phyloP scores from a whole-genome alignment of 305 asterid genomes.

The Lippia alba region DNA sequence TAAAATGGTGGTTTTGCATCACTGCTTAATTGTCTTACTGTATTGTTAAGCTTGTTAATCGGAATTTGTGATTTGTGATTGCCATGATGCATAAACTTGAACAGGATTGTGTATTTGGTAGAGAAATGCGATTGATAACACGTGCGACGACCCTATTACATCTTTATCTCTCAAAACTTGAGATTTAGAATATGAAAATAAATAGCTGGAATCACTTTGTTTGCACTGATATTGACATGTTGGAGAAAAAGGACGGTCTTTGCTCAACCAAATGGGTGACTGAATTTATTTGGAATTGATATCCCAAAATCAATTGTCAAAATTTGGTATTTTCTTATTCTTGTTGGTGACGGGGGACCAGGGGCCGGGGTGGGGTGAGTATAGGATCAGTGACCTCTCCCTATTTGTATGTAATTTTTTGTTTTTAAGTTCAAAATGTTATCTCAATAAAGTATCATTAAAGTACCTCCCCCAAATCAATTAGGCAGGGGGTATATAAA shows the following conservation, averaged over 20 bases:
- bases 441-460: too few species aligned
- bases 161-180: background rate
- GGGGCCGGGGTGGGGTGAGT: too few species aligned
- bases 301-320: slow-evolving; percentile 1
- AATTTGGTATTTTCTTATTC: background rate
- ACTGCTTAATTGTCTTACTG: background rate
- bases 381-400: too few species aligned
- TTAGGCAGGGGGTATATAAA: slow-evolving; percentile 1
- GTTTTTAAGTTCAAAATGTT: too few species aligned
- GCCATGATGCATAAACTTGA: slow-evolving; percentile 7
- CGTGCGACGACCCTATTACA: background rate
- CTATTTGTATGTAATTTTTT: too few species aligned
- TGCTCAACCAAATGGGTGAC: slow-evolving; percentile 12
- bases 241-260: background rate
- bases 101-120: background rate
- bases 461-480: background rate
- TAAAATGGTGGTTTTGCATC: too few species aligned
- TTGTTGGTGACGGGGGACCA: background rate
- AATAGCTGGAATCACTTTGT: background rate
- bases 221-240: background rate
- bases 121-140: slow-evolving; percentile 10
- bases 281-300: background rate
- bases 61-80: slow-evolving; percentile 7
- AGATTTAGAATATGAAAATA: background rate
- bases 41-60: background rate